Evolutionary conservation across 441 rosid genomes (phyloP).

Genomic region (Populus hybrid): DNA sequence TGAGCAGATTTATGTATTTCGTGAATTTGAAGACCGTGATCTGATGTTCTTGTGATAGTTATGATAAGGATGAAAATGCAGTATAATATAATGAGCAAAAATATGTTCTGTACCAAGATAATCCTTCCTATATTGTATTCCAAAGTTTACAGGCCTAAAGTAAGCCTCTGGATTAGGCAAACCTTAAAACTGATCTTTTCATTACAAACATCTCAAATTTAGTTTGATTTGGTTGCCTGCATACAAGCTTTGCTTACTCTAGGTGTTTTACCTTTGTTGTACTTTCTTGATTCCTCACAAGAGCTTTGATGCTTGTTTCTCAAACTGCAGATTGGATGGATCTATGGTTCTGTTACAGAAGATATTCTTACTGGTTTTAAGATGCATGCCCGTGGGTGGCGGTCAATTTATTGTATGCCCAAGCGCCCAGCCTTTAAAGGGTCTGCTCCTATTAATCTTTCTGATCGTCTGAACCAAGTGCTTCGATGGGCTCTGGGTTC

Average conservation of each 20-base stretch:
- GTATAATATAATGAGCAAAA: background rate
- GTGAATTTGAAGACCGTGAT: background rate
- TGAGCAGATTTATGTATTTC: background rate
- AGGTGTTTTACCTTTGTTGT: background rate
- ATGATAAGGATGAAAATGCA: background rate
- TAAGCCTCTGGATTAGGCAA: background rate
- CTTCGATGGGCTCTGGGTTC: too few species aligned
- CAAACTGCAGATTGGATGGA: conserved; percentile 88
- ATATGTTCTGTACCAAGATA: background rate
- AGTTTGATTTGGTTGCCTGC: background rate
- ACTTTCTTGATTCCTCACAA: background rate
- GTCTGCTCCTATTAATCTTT: too few species aligned
- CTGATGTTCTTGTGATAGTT: background rate
- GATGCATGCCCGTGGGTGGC: too few species aligned
- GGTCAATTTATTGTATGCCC: too few species aligned
- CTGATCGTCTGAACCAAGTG: too few species aligned
- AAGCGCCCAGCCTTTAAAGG: too few species aligned
- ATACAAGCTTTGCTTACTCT: background rate
- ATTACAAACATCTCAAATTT: background rate
- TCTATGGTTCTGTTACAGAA: conserved; percentile 47
- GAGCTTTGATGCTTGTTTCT: background rate
- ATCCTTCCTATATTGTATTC: background rate
- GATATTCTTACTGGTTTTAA: too few species aligned
- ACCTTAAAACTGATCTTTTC: background rate
- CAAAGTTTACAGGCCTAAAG: background rate